Conservation (phyloP, 441 rosid species). For the Gossypium laxum region DNA sequence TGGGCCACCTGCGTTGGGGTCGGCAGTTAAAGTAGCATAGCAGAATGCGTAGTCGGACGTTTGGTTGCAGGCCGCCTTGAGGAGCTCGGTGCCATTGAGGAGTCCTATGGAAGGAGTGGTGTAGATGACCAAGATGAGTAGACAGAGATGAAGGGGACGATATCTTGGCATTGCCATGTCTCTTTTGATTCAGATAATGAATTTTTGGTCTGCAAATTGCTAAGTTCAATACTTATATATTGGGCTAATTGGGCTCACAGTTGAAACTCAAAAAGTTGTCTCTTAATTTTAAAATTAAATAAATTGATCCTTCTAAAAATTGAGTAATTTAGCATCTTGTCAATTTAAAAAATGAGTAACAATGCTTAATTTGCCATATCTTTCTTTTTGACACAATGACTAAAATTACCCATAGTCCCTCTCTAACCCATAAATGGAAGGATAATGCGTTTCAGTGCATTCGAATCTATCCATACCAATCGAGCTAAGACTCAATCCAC, state of each 20-base stretch:
- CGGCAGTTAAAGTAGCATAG: conserved; percentile 7
- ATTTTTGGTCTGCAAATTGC: not conserved
- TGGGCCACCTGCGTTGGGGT: conserved; percentile 14
- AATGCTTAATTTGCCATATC: too few relatives aligned
- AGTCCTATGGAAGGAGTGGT: not conserved
- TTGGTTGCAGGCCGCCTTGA: conserved; percentile 19
- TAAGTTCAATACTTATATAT: not conserved
- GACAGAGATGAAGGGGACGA: not conserved
- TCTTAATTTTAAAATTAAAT: too few relatives aligned
- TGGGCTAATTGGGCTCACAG: not conserved
- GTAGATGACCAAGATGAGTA: not conserved
- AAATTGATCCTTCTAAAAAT: too few relatives aligned
- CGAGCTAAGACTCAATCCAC: too few relatives aligned
- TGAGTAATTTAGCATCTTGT: too few relatives aligned
- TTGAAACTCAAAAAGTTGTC: not conserved
- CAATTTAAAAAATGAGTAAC: too few relatives aligned
- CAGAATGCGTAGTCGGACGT: conserved; percentile 20
- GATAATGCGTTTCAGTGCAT: too few relatives aligned
- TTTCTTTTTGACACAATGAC: too few relatives aligned
- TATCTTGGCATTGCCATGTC: conserved; percentile 3
- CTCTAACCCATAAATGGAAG: too few relatives aligned
- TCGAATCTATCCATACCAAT: too few relatives aligned
- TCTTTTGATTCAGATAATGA: not conserved
- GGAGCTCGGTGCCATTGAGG: conserved; percentile 5
- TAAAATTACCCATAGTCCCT: too few relatives aligned